Percentiles rank a stretch among this genome's conserved stretches.
Evolutionary conservation across 2,329 filamentous ascomycete species (phyloP).

Genomic region (Aspergillus persii): DNA sequence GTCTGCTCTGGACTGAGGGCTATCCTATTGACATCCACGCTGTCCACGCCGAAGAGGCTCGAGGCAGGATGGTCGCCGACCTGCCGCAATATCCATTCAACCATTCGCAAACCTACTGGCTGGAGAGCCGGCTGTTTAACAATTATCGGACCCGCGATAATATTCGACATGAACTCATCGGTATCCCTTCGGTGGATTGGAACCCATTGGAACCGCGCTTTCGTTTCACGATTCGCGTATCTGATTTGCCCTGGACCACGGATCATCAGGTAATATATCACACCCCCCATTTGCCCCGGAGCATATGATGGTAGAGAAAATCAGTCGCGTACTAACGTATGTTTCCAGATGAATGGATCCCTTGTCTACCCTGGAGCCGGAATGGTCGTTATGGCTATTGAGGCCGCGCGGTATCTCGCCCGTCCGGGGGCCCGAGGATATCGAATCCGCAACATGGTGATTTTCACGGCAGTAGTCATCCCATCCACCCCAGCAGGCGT

Average conservation of each 20-base stretch:
- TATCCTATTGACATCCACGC: constrained; percentile 3
- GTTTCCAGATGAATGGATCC: constrained; percentile 9
- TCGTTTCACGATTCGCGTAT: constrained; percentile 45
- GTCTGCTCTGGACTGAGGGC: constrained; percentile 16
- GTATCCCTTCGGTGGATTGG: constrained; percentile 17
- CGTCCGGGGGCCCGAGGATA: constrained; percentile 11
- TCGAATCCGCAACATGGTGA: constrained; percentile 18
- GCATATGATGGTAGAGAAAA: no score
- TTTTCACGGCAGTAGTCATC: constrained; percentile 19
- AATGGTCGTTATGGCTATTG: constrained; percentile 22
- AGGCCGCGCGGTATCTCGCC: constrained; percentile 20
- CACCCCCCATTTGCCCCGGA: no score
- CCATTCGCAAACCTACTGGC: constrained; percentile 40
- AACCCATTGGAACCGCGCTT: constrained; percentile 35
- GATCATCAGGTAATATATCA: constrained; percentile 45
- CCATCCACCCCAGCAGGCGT: constrained; percentile 15
- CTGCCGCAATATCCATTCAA: constrained; percentile 45
- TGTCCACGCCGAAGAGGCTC: not conserved
- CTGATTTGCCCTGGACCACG: constrained; percentile 41
- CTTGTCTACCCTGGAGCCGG: constrained; percentile 27
- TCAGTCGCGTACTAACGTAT: no score
- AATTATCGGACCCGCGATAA: constrained; percentile 22
- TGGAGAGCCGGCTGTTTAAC: constrained; percentile 23
- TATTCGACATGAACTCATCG: constrained; percentile 22
- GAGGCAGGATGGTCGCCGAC: constrained; percentile 19